phyloP scores from a whole-genome alignment of 192 early-diverging fungal species.

The Endogone sp. region DNA sequence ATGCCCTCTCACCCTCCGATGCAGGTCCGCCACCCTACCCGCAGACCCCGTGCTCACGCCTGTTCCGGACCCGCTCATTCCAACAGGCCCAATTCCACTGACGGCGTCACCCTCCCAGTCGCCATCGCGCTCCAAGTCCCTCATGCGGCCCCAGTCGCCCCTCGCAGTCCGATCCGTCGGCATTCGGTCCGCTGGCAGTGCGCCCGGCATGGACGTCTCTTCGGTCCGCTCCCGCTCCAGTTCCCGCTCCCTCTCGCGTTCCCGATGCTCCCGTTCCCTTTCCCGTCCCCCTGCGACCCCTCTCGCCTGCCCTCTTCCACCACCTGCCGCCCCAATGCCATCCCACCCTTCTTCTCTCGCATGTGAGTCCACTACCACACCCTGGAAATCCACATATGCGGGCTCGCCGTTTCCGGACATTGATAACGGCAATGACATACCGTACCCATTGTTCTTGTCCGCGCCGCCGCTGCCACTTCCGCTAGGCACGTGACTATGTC shows the following conservation, averaged over 20 bases:
- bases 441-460: neutral
- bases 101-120: neutral
- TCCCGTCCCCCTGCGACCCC: neutral
- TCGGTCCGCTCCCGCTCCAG: neutral
- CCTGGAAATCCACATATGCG: neutral
- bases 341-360: neutral
- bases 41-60: neutral
- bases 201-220: neutral
- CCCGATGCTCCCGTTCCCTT: neutral
- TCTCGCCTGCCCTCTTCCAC: neutral
- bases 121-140: neutral
- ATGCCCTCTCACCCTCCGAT: slow-evolving; percentile 2
- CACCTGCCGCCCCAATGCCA: neutral
- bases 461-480: no score
- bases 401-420: neutral
- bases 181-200: neutral
- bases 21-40: slow-evolving; percentile 1
- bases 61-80: neutral
- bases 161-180: neutral
- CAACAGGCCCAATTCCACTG: neutral
- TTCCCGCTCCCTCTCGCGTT: neutral
- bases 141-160: neutral
- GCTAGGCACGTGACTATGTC: neutral
- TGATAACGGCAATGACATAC: neutral
- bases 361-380: neutral